Base-by-base conservation (phyloP, 2,329 filamentous ascomycete species). In the Fusarium buharicum region DNA sequence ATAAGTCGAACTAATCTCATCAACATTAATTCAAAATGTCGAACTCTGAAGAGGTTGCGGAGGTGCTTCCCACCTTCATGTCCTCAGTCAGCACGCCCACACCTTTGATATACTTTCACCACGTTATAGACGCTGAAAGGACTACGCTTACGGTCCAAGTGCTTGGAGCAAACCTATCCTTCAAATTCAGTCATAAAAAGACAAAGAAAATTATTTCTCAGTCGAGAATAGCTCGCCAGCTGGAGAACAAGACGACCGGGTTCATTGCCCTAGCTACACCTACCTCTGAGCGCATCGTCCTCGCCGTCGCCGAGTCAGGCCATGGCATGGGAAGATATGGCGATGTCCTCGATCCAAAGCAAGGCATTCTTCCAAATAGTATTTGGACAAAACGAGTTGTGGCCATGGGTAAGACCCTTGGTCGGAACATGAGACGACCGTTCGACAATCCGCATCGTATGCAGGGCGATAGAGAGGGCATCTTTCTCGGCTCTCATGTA, bases 401-500 rank as follows among this genome's bases (percentile, higher is more conserved):
- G 1, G 30, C 55, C 1, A 31, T 79, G 2, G 74, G 71, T 2
- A 55, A 48, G 6, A 22, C 71, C 0, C 61, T 79, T 4, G 71
- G 67, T 0, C 13, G 78, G n/a, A 59, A 59, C 2, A 70, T 77
- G 57, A 49, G 47, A 6, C 52, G 72, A 0, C 67, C 70, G 0
- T 78, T 69, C 16, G 77, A 78, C 14, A 49, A 30, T 16, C 34
- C 53, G 5, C 11, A 20, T 31, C 53, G 53, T 2, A 44, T 53
- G 10, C 24, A 30, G 37, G 8, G 41, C 10, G 45, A 40, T 5
- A 43, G 39, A 6, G 24, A 50, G 44, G 74, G 76, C 4, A 57
- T 73, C 12, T 75, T 74, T 37, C 66, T 69, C 1, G 75, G 73
- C 0, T 70, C 74, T 0, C 78, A 80, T 18, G 74, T 76, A 1